phyloP scores from a whole-genome alignment of 106 monocot genomes.

The Dendrobium nobile region DNA sequence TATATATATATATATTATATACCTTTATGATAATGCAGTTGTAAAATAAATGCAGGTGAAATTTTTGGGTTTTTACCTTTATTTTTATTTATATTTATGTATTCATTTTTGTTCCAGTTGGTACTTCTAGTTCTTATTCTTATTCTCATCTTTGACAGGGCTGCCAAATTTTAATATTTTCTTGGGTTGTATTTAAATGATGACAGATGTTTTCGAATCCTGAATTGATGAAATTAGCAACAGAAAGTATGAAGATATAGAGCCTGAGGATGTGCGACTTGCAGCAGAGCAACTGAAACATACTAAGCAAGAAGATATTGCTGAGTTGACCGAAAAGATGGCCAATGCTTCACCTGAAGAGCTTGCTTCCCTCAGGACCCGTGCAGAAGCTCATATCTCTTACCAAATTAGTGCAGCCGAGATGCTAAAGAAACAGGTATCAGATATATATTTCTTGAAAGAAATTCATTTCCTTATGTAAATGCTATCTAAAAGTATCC shows the following conservation, averaged over 20 bases:
- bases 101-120: background rate
- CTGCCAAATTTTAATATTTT: background rate
- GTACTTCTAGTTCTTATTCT: background rate
- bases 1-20: too few relatives aligned
- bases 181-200: background rate
- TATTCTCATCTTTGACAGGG: background rate
- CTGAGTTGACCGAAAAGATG: slow-evolving; percentile 63
- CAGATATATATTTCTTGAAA: background rate
- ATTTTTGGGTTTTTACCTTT: too few relatives aligned
- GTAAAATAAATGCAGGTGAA: background rate
- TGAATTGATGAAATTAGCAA: slow-evolving; percentile 67
- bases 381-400: slow-evolving; percentile 56
- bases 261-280: slow-evolving; percentile 64
- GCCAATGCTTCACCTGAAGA: slow-evolving; percentile 80
- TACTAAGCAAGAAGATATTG: slow-evolving; percentile 75
- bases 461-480: background rate
- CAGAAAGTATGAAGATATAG: slow-evolving; percentile 84
- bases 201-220: slow-evolving; percentile 97
- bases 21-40: background rate
- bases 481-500: background rate
- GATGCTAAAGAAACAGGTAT: slow-evolving; percentile 86
- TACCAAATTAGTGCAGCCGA: slow-evolving; percentile 72
- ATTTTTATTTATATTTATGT: background rate
- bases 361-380: slow-evolving; percentile 71
- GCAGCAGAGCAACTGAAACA: slow-evolving; percentile 88